A percentile compares a stretch with the other conserved stretches of the same genome.
These are phyloP conservation scores for Cercophora scortea DNA, from an alignment of 495 filamentous ascomycete species.

Conservation along the genomic window DNA sequence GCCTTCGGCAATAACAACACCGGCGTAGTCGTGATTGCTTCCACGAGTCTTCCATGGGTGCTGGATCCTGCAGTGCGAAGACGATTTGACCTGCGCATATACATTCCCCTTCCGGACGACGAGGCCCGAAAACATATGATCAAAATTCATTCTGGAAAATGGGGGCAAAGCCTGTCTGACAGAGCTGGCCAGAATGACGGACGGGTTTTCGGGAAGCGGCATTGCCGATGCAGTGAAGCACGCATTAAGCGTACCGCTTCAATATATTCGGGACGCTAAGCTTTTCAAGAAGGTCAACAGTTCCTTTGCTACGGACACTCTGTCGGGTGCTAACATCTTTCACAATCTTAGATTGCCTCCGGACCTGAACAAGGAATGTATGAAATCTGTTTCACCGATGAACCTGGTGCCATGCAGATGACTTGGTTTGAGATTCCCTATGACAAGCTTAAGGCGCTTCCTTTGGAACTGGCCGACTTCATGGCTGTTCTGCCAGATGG, in stretches of 20 bases:
- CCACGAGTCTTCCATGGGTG: slow-evolving; percentile 98
- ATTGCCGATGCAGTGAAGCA: slow-evolving; percentile 95
- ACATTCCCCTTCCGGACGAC: slow-evolving; percentile 85
- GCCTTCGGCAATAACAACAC: slow-evolving; percentile 91
- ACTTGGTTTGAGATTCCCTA: too few species aligned
- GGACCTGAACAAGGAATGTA: not conserved
- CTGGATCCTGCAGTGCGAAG: slow-evolving; percentile 95
- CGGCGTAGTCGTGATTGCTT: slow-evolving; percentile 90
- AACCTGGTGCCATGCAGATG: too few species aligned
- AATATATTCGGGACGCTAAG: slow-evolving; percentile 95
- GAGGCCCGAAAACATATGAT: slow-evolving; percentile 94
- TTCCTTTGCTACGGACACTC: too few species aligned
- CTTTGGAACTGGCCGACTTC: too few species aligned
- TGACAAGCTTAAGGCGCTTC: too few species aligned
- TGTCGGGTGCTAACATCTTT: too few species aligned
- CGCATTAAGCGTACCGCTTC: slow-evolving; percentile 93
- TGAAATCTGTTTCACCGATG: not conserved
- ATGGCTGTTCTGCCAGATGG: too few species aligned
- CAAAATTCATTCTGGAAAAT: slow-evolving; percentile 82
- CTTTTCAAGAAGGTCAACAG: slow-evolving; percentile 84
- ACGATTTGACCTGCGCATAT: slow-evolving; percentile 92
- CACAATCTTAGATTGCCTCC: too few species aligned
- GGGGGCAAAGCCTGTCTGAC: slow-evolving; percentile 74
- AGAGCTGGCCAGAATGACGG: slow-evolving; percentile 69
- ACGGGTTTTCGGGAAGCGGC: slow-evolving; percentile 93